phyloP scores from a whole-genome alignment of 129 eudicot genomes.

The Lactuca saligna region DNA sequence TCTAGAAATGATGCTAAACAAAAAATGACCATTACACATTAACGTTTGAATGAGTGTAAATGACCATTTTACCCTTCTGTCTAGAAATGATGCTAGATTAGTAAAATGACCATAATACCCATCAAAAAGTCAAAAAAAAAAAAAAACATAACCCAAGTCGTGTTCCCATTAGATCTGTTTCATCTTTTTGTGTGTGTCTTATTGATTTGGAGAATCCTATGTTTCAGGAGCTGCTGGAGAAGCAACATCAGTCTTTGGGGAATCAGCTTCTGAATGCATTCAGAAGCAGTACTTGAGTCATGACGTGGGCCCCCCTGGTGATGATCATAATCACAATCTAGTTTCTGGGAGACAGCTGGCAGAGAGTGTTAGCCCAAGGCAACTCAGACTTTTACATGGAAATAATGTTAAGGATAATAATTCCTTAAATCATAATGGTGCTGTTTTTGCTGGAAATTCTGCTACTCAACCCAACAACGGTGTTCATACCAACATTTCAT shows the following conservation, averaged over 20 bases:
- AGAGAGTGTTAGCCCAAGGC: constrained; percentile 78
- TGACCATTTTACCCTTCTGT: no score
- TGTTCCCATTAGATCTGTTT: no score
- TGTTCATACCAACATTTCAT: constrained; percentile 58
- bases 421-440: constrained; percentile 61
- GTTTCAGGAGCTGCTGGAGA: constrained; percentile 85
- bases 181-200: background rate
- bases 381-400: constrained; percentile 45
- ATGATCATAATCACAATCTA: constrained; percentile 45
- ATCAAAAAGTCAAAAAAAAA: no score
- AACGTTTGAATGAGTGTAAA: no score
- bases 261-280: constrained; percentile 69
- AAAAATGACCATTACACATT: background rate
- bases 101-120: background rate
- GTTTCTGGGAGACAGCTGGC: constrained; percentile 43
- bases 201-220: background rate
- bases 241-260: constrained; percentile 81
- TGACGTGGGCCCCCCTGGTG: constrained; percentile 51
- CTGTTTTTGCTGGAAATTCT: constrained; percentile 46
- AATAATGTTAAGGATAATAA: constrained; percentile 51
- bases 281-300: constrained; percentile 72
- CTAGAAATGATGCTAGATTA: no score
- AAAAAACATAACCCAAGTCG: no score
- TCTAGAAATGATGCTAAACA: background rate
- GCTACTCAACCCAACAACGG: constrained; percentile 53